Base-by-base conservation (phyloP, 805 yeast genomes). In the Nakazawaea peltata region DNA sequence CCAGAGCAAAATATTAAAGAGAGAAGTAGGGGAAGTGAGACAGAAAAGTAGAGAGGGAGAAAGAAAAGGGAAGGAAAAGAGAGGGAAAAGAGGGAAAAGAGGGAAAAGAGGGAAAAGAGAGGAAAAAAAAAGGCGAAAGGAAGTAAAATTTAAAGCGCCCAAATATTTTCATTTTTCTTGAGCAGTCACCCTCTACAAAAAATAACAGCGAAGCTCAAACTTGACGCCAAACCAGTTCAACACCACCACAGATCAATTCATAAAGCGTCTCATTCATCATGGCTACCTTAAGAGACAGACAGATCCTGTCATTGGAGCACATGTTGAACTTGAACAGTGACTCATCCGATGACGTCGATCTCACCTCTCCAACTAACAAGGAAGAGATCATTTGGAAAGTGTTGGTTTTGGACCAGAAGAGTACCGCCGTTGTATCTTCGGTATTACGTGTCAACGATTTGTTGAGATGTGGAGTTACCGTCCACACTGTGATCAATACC, bases 381-480 rank as follows among this genome's bases (percentile, higher is more conserved):
- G 83, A 78, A 46, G 86, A 80, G 44, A 67, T 84, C 36, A 67
- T 80, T 19, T 92, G 98, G 99, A 92, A 92, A 52, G 95, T 84
- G 7, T 67, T 92, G 32, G 74, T 92, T 4, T 67, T 92, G 44
- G 99, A 92, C 54, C 56, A 67, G 26, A 72, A 77, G 40, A 83
- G 95, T 27, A 83, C 94, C 21, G 81, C 82, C 13, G 81, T 92
- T 28, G 73, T 92, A 5, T 87, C 97, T 2, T 82, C 95, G 5
- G 90, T 92, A n/a, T 60, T 92, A 37, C 67, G 97, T 40, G 96
- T 90, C 42, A 86, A 86, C 48, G 98, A 94, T 54, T 65, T 92
- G 45, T 68, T 92, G 46, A 76, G 81, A 45, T 83, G 85, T 51
- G 98, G 98, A 8, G 79, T 92, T 38, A 92, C 99, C 0, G 80